phyloP scores from a whole-genome alignment of 2,329 filamentous ascomycete genomes.

The Nakataea oryzae region DNA sequence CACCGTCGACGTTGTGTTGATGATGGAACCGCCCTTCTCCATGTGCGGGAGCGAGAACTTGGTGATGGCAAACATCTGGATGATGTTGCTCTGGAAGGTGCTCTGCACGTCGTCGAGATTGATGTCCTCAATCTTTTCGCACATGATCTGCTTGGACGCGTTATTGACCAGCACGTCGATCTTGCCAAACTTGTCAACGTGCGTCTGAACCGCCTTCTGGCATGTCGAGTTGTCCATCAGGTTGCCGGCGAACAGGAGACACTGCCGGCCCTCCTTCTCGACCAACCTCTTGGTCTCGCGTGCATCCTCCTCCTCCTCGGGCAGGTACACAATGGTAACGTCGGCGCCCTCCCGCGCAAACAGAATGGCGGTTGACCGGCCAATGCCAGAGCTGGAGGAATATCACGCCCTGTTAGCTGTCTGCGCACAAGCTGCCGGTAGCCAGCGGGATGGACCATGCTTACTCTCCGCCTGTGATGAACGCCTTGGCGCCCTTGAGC shows the following conservation, averaged over 20 bases:
- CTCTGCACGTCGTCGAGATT: constrained; percentile 43
- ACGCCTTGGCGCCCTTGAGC: constrained; percentile 35
- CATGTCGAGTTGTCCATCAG: constrained; percentile 39
- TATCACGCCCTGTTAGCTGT: neutral
- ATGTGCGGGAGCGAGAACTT: constrained; percentile 47
- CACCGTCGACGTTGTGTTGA: constrained; percentile 81
- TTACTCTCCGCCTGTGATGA: constrained; percentile 47
- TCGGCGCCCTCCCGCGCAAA: constrained; percentile 49
- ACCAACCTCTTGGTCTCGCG: constrained; percentile 40
- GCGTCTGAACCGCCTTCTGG: constrained; percentile 37
- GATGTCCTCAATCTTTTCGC: constrained; percentile 39
- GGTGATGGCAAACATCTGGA: constrained; percentile 48
- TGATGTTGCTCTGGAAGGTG: constrained; percentile 45
- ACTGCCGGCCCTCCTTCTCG: constrained; percentile 35
- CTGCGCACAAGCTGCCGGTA: neutral
- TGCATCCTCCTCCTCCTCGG: constrained; percentile 45
- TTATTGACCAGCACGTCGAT: constrained; percentile 48
- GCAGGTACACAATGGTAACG: constrained; percentile 42
- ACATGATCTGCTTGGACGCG: constrained; percentile 45
- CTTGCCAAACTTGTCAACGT: constrained; percentile 35
- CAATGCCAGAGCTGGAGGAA: constrained; percentile 37
- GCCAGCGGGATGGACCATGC: constrained; percentile 9
- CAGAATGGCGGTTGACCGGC: constrained; percentile 40
- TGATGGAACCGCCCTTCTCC: constrained; percentile 39
- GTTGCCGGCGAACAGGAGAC: constrained; percentile 35